Percentiles rank a stretch among this genome's conserved stretches.
These are phyloP conservation scores for Kuraishia hungarica DNA, from an alignment of 805 yeast genomes.

Conservation along the genomic window DNA sequence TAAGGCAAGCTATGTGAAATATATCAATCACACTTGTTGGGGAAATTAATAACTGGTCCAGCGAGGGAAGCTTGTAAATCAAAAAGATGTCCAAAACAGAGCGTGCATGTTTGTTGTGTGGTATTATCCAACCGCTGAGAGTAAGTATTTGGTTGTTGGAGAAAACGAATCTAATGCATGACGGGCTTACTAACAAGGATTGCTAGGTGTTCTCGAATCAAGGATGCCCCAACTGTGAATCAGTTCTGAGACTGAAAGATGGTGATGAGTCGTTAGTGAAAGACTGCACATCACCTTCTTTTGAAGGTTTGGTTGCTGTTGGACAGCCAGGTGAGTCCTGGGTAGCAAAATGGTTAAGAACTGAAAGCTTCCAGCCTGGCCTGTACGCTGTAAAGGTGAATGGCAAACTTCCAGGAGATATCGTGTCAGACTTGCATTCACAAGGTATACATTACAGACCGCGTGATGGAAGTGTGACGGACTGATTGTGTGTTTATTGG, in stretches of 20 bases:
- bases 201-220: slow-evolving; percentile 56
- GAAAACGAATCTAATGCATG: background rate
- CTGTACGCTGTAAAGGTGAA: slow-evolving; percentile 88
- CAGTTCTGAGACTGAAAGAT: slow-evolving; percentile 65
- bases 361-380: slow-evolving; percentile 83
- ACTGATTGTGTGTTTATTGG: slow-evolving; percentile 6
- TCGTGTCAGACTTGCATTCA: slow-evolving; percentile 59
- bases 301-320: slow-evolving; percentile 89
- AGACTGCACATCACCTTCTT: slow-evolving; percentile 93
- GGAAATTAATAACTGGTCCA: background rate
- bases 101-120: slow-evolving; percentile 90
- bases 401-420: slow-evolving; percentile 86
- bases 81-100: background rate
- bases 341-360: slow-evolving; percentile 95
- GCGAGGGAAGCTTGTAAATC: background rate
- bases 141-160: slow-evolving; percentile 26
- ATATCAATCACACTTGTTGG: background rate
- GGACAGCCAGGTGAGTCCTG: slow-evolving; percentile 82
- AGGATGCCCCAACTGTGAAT: slow-evolving; percentile 97
- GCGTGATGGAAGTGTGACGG: slow-evolving; percentile 75
- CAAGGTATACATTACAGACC: slow-evolving; percentile 86
- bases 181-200: background rate
- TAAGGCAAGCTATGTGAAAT: background rate
- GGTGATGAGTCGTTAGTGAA: slow-evolving; percentile 78
- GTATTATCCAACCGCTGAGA: slow-evolving; percentile 74